Base-by-base conservation (phyloP, 2,329 filamentous ascomycete species). In the Reticulascus tulasneorum region DNA sequence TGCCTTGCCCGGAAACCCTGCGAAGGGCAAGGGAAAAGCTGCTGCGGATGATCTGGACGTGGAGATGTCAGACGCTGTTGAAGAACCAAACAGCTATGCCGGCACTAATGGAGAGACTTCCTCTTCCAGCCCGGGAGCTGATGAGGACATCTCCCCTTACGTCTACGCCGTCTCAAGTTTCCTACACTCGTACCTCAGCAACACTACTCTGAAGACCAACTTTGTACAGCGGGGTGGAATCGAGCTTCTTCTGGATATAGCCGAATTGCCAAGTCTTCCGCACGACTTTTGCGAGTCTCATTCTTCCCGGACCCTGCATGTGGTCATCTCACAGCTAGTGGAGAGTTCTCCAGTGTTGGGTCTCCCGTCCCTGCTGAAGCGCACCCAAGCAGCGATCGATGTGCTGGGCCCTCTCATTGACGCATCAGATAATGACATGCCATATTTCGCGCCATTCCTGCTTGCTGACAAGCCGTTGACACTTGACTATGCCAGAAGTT, bases 201-300 rank as follows among this genome's bases (percentile, higher is more conserved):
- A 94, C 52, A 71, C 76, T 38, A 71, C 71, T 22, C 74, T 94
- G 49, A 90, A 85, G 58, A 66, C 71, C 13, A 74, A 76, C 17
- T 91, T 96, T 52, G 79, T 93, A 44, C 78, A 85, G 36, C 75
- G 76, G 32, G 87, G 89, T 38, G 93, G 88, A 7, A 79, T 91
- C 17, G 88, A 96, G 57, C 72, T 84, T 33, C 70, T 97, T 15
- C 70, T 98, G 35, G 88, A 96, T 53, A 78, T 96, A 37, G 84
- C 84, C 25, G 86, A 85, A 35, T 77, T 90, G 20, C 84, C 88
- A 6, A 90, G 87, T 55, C 71, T 97, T 29, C 80, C 87, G 1
- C 80, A 81, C 48, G 77, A 86, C 51, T 82, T 86, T 52, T 75
- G 81, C 24, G 81, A 84, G 25, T 75, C 77, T 6, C 64, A 73